Evolutionary conservation across 495 filamentous ascomycete genomes (phyloP).

Genomic region (Penicillium soppii): DNA sequence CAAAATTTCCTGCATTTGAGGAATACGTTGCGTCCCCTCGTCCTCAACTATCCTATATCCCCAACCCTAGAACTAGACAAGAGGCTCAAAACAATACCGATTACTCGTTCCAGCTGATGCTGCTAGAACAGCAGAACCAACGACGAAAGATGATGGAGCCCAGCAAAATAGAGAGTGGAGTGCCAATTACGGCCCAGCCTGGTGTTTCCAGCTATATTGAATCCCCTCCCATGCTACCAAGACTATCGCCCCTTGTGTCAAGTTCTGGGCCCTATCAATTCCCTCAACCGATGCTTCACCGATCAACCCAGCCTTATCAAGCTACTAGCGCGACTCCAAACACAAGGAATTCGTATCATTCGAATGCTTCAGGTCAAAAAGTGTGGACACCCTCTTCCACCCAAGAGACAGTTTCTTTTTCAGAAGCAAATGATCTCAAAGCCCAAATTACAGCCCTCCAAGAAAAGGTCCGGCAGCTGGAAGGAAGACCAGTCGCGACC

Average conservation of each 20-base stretch:
- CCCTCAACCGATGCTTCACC: too few relatives aligned
- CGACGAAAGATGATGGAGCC: background rate
- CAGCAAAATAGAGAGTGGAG: too few relatives aligned
- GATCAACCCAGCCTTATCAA: too few relatives aligned
- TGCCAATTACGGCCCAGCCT: too few relatives aligned
- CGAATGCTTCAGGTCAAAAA: background rate
- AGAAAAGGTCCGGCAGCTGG: constrained; percentile 4
- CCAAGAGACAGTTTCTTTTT: background rate
- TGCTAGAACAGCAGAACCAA: background rate
- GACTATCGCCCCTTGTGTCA: too few relatives aligned
- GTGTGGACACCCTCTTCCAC: background rate
- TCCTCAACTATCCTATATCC: background rate
- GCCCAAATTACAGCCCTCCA: constrained; percentile 5
- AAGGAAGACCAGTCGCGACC: background rate
- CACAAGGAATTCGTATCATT: background rate
- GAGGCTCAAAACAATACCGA: background rate
- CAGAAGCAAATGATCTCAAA: constrained; percentile 7
- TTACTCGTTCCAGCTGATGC: background rate
- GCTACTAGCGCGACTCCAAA: too few relatives aligned
- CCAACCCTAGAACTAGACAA: background rate
- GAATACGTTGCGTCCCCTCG: background rate
- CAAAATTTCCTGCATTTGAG: background rate
- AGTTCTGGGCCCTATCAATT: too few relatives aligned
- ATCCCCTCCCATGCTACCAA: too few relatives aligned
- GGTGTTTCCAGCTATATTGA: too few relatives aligned